phyloP scores from a whole-genome alignment of 2,329 filamentous ascomycete species.

The Pseudogymnoascus verrucosus region DNA sequence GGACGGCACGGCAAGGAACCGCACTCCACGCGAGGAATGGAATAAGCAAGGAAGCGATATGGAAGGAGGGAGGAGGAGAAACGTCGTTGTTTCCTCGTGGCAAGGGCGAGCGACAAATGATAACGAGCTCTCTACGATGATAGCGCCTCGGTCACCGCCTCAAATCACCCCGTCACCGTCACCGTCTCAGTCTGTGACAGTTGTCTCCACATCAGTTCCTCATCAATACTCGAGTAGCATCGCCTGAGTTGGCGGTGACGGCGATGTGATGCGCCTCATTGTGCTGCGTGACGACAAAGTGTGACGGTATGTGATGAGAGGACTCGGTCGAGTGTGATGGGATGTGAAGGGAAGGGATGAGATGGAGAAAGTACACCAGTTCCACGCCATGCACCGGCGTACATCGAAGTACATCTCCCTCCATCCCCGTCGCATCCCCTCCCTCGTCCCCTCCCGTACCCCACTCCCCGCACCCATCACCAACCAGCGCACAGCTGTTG shows the following conservation, averaged over 20 bases:
- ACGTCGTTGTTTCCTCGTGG: not conserved
- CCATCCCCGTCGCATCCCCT: not conserved
- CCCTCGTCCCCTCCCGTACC: constrained; percentile 2
- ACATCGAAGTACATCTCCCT: not conserved
- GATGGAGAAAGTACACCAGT: not conserved
- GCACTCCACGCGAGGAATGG: not conserved
- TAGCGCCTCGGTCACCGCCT: not conserved
- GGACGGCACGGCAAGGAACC: not conserved
- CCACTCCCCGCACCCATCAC: not conserved
- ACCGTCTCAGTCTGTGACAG: not conserved
- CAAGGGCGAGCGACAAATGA: not conserved
- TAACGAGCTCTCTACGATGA: not conserved
- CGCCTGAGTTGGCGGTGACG: not conserved
- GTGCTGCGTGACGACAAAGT: constrained; percentile 6
- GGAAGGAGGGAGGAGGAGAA: not conserved
- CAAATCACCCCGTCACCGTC: not conserved
- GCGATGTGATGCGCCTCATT: constrained; percentile 3
- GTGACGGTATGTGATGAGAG: constrained; percentile 5
- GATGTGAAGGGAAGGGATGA: not conserved
- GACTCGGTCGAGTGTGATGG: not conserved
- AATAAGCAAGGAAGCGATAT: constrained; percentile 5
- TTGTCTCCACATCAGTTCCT: not conserved
- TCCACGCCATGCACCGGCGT: not conserved
- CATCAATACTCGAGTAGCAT: not conserved
- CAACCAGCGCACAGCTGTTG: constrained; percentile 4